Conservation (phyloP, 108 stramenopile species). For the Skeletonema costatum region DNA sequence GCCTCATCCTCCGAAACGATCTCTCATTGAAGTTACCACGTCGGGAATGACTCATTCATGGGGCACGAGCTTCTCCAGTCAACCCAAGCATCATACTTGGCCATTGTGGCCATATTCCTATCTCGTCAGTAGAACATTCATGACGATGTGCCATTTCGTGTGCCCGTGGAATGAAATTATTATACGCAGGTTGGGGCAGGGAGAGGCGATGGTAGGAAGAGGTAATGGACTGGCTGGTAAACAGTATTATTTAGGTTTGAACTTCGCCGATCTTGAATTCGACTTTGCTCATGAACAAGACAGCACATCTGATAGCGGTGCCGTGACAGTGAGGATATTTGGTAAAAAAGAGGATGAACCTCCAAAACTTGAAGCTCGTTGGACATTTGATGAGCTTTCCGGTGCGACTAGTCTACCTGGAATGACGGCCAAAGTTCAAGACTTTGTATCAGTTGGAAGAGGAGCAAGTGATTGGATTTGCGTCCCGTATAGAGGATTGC, state of each 20-base stretch:
- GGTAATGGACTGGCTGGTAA: constrained; percentile 35
- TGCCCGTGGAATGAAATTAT: constrained; percentile 59
- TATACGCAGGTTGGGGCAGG: constrained; percentile 19
- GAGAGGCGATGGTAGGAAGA: not conserved
- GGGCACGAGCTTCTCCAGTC: constrained; percentile 51
- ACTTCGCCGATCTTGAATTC: constrained; percentile 84
- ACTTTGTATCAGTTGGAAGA: not conserved
- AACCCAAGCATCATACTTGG: constrained; percentile 34
- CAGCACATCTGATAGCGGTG: constrained; percentile 1
- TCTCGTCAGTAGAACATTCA: constrained; percentile 36
- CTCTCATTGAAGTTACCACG: constrained; percentile 74
- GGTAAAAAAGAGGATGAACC: constrained; percentile 23
- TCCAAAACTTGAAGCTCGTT: constrained; percentile 35
- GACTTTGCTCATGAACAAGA: constrained; percentile 50
- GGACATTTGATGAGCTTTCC: constrained; percentile 41
- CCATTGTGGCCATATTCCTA: constrained; percentile 41
- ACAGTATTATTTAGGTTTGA: constrained; percentile 69
- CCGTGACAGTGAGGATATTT: constrained; percentile 43
- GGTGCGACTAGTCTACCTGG: constrained; percentile 26
- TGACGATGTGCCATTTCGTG: constrained; percentile 50
- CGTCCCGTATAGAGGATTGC: constrained; percentile 38
- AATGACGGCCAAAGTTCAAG: constrained; percentile 16
- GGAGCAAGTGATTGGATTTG: constrained; percentile 21
- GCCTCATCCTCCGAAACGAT: constrained; percentile 23
- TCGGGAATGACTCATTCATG: constrained; percentile 85